Evolutionary conservation across 2,329 filamentous ascomycete genomes (phyloP).

Genomic region (Trichoderma sp.): DNA sequence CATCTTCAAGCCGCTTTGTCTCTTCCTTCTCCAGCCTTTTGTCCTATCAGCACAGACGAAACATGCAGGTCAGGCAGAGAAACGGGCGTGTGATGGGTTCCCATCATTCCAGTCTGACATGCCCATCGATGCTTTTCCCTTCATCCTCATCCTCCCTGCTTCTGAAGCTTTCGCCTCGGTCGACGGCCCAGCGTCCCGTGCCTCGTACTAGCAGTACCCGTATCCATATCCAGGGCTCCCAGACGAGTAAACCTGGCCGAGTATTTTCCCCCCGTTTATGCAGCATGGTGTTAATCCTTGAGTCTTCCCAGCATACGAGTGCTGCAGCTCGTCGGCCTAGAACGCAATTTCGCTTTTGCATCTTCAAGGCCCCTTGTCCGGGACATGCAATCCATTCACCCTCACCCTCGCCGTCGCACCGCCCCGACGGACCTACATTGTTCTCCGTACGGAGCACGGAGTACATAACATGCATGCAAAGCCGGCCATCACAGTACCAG

Average conservation of each 20-base stretch:
- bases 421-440: not conserved
- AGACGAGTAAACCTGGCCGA: not conserved
- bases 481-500: not conserved
- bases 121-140: not conserved
- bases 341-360: slow-evolving; percentile 16
- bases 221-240: not conserved
- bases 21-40: not conserved
- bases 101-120: slow-evolving; percentile 11
- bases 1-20: not conserved
- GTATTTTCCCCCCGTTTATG: slow-evolving; percentile 5
- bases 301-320: not conserved
- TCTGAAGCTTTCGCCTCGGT: not conserved
- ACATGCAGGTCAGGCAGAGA: not conserved
- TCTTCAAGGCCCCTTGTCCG: slow-evolving; percentile 3
- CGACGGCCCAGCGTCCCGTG: not conserved
- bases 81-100: slow-evolving; percentile 3
- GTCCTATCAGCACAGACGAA: slow-evolving; percentile 1
- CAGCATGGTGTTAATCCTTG: slow-evolving; percentile 7
- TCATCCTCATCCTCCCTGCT: not conserved
- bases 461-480: not conserved
- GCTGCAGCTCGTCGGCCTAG: not conserved
- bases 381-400: not conserved
- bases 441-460: not conserved
- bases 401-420: slow-evolving; percentile 5
- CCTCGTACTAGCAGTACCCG: not conserved